A percentile compares a stretch with the other conserved stretches of the same genome.
Evolutionary conservation across 2,329 filamentous ascomycete genomes (phyloP).

Genomic region (Cucurbitaria berberidis): DNA sequence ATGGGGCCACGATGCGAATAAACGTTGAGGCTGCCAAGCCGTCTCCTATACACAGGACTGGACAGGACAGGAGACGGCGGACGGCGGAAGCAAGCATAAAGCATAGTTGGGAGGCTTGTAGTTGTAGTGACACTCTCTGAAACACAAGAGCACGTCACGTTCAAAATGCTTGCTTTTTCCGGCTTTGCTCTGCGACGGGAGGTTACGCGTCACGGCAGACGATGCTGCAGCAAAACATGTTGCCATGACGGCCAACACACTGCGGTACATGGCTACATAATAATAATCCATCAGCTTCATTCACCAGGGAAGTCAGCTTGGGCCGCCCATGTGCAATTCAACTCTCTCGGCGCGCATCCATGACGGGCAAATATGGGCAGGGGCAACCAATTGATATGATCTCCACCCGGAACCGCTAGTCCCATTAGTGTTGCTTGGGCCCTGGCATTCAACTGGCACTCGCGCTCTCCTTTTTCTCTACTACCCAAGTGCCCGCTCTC

Average conservation of each 20-base stretch:
- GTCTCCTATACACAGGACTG: no score
- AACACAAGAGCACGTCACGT: background rate
- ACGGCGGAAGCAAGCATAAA: no score
- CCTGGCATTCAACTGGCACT: conserved; percentile 18
- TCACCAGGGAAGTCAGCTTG: background rate
- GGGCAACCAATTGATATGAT: conserved; percentile 21
- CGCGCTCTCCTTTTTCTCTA: conserved; percentile 28
- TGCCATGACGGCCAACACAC: no score
- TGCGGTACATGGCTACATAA: no score
- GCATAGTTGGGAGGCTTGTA: no score
- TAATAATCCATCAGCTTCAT: no score
- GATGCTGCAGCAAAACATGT: background rate
- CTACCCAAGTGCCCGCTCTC: conserved; percentile 10
- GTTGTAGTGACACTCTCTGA: background rate
- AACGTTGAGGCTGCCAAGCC: conserved; percentile 3
- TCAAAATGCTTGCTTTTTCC: no score
- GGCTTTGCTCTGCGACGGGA: conserved; percentile 3
- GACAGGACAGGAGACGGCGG: background rate
- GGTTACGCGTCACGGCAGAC: background rate
- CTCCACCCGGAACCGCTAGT: conserved; percentile 20
- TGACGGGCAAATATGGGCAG: conserved; percentile 4
- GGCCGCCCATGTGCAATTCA: background rate
- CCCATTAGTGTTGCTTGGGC: conserved; percentile 11
- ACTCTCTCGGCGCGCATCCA: background rate
- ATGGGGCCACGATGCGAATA: background rate